Base-by-base conservation (phyloP, 768 basidiomycete species). In the Rhizopogon sp. region DNA sequence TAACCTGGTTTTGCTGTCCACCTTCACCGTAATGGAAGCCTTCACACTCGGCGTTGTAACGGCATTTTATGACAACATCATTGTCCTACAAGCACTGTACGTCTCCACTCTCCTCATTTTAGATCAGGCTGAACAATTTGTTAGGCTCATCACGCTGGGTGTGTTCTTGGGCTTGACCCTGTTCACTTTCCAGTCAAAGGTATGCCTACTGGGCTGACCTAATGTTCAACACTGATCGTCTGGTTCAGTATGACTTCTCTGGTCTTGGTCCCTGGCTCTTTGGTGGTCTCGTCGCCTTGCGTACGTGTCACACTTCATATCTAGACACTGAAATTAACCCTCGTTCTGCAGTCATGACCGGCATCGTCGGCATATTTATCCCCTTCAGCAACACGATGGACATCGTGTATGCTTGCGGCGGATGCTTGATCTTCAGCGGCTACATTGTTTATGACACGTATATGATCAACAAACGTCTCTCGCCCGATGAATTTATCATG, bases 161-260 rank as follows among this genome's bases (percentile, higher is more conserved):
- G 87, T 98, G 43, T 98, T 99, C 80, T 70, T 93, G 40, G 97
- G 95, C 6, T 73, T 99, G 58, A 98, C 95, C 0, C 70, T 98
- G 51, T 98, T 97, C 76, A 98, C 97, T 1, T 77, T 97, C 68
- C 94, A 96, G 69, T 91, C 90, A 55, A 96, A 96, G 79, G 90
- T 88, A 58, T 17, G 76, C 52, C 13, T 29, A 17, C 56, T 31
- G 14, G 16, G 39, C 20, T 53, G 42, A 33, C 13, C 42, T 56
- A 6, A 13, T 25, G 10, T 35, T 16, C n/a, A 11, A 14, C 39
- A 22, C 25, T 39, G 46, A 56, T 57, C 11, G 43, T 40, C 40
- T 2, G 14, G 39, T 56, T 39, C 60, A 92, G 89, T 97, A 93
- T 72, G 95, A 98, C 74, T 98, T 99, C 72, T 88, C 86, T 11